phyloP scores from a whole-genome alignment of 495 filamentous ascomycete species.

The Penicillium samsonianum region DNA sequence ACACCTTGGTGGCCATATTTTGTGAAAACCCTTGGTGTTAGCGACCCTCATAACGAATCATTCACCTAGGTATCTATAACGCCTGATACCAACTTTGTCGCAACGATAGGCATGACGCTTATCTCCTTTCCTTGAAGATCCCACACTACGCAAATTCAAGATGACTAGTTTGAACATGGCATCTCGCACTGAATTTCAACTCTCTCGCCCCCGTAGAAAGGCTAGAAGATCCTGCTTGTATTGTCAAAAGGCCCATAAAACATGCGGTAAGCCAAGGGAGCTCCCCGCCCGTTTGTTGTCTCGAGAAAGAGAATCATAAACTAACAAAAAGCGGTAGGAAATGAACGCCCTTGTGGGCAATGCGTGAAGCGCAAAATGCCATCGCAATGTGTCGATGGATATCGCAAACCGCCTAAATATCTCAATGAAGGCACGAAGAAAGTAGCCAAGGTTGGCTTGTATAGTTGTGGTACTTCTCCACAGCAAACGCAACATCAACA shows the following conservation, averaged over 20 bases:
- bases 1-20: background rate
- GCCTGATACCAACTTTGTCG: background rate
- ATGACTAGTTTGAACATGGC: background rate
- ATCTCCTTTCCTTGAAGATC: background rate
- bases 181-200: conserved; percentile 1
- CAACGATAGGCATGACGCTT: too few species aligned
- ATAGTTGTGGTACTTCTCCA: background rate
- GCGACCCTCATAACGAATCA: background rate
- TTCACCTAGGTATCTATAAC: background rate
- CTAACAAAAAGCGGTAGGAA: conserved; percentile 6
- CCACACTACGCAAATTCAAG: background rate
- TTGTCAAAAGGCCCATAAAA: conserved; percentile 16
- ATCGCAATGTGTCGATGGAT: conserved; percentile 15
- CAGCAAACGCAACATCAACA: background rate
- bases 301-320: background rate
- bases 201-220: background rate
- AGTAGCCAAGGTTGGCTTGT: background rate
- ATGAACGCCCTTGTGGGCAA: conserved; percentile 17
- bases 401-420: conserved; percentile 19
- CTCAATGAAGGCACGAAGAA: background rate
- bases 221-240: conserved; percentile 14
- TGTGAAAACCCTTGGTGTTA: background rate
- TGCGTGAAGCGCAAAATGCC: conserved; percentile 11
- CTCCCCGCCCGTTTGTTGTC: background rate
- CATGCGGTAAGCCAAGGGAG: conserved; percentile 11